phyloP scores from a whole-genome alignment of 441 rosid genomes.

The Gossypium gossypioides region DNA sequence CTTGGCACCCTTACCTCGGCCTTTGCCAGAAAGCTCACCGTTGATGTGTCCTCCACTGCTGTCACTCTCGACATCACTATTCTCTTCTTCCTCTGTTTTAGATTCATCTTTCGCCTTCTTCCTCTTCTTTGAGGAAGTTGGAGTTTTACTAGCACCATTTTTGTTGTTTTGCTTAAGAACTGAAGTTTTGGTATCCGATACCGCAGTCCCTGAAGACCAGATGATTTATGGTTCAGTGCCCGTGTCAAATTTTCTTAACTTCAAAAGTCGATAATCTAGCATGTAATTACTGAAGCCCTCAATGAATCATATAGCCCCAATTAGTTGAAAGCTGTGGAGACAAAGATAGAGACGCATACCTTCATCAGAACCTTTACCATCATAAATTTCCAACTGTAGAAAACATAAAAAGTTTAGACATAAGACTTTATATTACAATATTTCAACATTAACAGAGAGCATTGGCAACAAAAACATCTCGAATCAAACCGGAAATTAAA shows the following conservation, averaged over 20 bases:
- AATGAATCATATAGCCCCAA: not conserved
- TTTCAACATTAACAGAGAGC: not conserved
- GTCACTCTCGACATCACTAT: conserved; percentile 38
- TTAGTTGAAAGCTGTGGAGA: not conserved
- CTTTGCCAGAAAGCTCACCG: conserved; percentile 28
- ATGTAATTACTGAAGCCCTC: not conserved
- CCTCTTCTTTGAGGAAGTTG: conserved; percentile 44
- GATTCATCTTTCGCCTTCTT: conserved; percentile 55
- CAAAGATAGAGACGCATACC: conserved; percentile 28
- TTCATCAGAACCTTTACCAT: conserved; percentile 72
- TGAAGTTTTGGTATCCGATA: conserved; percentile 29
- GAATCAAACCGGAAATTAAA: not conserved
- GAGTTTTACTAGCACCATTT: conserved; percentile 32
- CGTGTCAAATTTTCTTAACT: not conserved
- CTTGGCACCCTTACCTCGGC: conserved; percentile 31
- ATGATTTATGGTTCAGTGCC: not conserved
- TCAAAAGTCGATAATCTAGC: not conserved
- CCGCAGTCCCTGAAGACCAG: conserved; percentile 26
- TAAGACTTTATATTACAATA: not conserved
- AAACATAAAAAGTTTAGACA: conserved; percentile 13
- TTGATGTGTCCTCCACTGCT: conserved; percentile 40
- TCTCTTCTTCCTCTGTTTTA: conserved; percentile 53
- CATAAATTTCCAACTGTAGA: conserved; percentile 68
- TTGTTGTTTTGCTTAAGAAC: conserved; percentile 33
- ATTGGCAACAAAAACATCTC: not conserved